Percentiles rank a stretch among this genome's conserved stretches.
These are phyloP conservation scores for Mycena galericulata DNA, from an alignment of 768 basidiomycete species.

Conservation along the genomic window DNA sequence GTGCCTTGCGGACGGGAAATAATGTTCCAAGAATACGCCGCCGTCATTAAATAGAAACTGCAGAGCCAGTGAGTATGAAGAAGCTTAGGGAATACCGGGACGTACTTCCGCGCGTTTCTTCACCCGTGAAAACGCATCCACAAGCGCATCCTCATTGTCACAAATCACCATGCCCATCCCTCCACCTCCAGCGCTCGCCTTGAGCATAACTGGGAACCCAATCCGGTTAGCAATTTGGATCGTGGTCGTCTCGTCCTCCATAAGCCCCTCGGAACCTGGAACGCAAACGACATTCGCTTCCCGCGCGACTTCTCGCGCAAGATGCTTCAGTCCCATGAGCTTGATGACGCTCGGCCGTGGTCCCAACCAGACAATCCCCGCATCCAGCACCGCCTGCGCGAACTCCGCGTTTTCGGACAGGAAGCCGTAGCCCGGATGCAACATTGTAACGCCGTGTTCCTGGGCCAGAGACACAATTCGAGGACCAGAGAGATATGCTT, in stretches of 20 bases:
- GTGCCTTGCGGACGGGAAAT: too few relatives aligned
- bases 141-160: conserved; percentile 51
- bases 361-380: conserved; percentile 70
- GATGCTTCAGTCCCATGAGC: conserved; percentile 73
- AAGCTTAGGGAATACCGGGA: not conserved
- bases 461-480: conserved; percentile 59
- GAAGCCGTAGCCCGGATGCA: conserved; percentile 77
- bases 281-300: conserved; percentile 65
- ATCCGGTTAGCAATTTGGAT: conserved; percentile 52
- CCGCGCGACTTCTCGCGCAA: conserved; percentile 59
- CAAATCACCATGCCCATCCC: conserved; percentile 77
- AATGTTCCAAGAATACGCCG: too few relatives aligned
- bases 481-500: conserved; percentile 54
- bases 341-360: conserved; percentile 63
- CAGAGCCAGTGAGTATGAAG: too few relatives aligned
- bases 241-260: conserved; percentile 35
- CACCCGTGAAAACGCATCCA: conserved; percentile 48
- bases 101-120: conserved; percentile 59
- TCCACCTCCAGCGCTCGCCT: conserved; percentile 77
- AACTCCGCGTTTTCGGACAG: conserved; percentile 73
- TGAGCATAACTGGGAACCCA: conserved; percentile 74
- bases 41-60: conserved; percentile 55
- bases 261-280: conserved; percentile 66
- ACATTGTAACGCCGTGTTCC: conserved; percentile 57
- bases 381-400: conserved; percentile 56